These are phyloP conservation scores for Eimeria acervulina DNA, from an alignment of 169 alveolate genomes.

Conservation along the genomic window DNA sequence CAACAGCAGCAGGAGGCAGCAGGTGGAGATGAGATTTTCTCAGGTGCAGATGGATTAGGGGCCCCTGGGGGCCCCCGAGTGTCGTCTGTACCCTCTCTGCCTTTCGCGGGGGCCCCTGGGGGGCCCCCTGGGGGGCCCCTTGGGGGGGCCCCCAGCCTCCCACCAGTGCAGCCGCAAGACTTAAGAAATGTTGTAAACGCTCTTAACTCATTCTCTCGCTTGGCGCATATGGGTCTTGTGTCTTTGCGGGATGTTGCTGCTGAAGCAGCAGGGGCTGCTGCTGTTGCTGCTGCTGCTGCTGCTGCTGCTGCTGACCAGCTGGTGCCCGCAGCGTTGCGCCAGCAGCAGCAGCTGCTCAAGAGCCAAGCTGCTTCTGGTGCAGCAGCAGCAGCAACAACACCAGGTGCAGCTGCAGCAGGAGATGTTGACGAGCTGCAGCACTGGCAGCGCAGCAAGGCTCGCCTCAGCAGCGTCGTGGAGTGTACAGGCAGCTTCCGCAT, in stretches of 20 bases:
- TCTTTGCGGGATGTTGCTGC: not conserved
- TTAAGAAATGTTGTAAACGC: constrained; percentile 15
- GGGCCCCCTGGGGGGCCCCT: too few relatives aligned
- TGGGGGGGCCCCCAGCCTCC: constrained; percentile 2
- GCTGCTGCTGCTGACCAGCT: constrained; percentile 27
- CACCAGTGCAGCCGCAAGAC: constrained; percentile 25
- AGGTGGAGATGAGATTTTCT: too few relatives aligned
- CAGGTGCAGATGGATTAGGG: not conserved
- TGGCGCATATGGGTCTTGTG: constrained; percentile 18
- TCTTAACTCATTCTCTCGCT: not conserved
- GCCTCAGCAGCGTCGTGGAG: constrained; percentile 41
- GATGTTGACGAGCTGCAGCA: constrained; percentile 23
- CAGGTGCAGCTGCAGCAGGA: constrained; percentile 32
- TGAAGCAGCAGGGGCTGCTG: too few relatives aligned
- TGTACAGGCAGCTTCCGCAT: constrained; percentile 40
- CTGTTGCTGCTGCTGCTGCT: not conserved
- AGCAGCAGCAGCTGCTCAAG: not conserved
- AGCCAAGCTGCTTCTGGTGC: not conserved
- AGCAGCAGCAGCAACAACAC: not conserved
- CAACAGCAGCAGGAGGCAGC: too few relatives aligned
- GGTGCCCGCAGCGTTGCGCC: constrained; percentile 9
- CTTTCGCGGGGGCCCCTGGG: not conserved
- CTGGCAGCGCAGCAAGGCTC: constrained; percentile 42
- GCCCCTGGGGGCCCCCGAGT: not conserved
- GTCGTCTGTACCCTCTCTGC: too few relatives aligned